These are phyloP conservation scores for Blepharisma japonicum DNA, from an alignment of 73 alveolate species.

Conservation along the genomic window DNA sequence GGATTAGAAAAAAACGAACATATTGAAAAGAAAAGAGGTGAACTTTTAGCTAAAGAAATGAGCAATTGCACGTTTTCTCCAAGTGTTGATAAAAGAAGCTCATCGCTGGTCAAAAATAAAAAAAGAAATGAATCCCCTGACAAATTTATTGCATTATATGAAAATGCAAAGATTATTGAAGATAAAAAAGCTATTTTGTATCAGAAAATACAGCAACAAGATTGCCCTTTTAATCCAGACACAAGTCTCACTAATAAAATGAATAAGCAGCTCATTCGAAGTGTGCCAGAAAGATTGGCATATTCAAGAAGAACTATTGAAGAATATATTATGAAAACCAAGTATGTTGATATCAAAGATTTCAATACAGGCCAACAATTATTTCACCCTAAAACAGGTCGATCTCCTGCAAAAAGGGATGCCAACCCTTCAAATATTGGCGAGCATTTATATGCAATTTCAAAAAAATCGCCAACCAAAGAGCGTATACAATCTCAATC, in stretches of 20 bases:
- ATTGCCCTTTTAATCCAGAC: conserved; percentile 24
- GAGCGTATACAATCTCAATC: neutral
- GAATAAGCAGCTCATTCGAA: neutral
- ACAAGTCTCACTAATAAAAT: neutral
- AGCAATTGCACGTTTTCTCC: conserved; percentile 18
- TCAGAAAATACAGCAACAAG: neutral
- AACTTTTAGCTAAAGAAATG: neutral
- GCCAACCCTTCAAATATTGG: neutral
- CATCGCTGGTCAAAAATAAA: neutral
- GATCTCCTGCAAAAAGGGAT: conserved; percentile 10
- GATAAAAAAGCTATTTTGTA: neutral
- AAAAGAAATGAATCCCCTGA: neutral
- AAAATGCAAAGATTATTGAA: conserved; percentile 1
- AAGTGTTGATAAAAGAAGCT: neutral
- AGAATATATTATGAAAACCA: neutral
- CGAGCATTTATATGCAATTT: neutral
- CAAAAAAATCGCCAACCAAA: neutral
- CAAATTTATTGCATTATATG: neutral
- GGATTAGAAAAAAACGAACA: neutral
- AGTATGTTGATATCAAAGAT: neutral
- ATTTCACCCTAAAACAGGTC: neutral
- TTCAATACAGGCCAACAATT: conserved; percentile 1
- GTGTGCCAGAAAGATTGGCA: neutral
- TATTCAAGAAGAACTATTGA: neutral
- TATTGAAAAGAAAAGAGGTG: neutral